Evolutionary conservation across 106 monocot genomes (phyloP).

Genomic region (Triglochin maritima): DNA sequence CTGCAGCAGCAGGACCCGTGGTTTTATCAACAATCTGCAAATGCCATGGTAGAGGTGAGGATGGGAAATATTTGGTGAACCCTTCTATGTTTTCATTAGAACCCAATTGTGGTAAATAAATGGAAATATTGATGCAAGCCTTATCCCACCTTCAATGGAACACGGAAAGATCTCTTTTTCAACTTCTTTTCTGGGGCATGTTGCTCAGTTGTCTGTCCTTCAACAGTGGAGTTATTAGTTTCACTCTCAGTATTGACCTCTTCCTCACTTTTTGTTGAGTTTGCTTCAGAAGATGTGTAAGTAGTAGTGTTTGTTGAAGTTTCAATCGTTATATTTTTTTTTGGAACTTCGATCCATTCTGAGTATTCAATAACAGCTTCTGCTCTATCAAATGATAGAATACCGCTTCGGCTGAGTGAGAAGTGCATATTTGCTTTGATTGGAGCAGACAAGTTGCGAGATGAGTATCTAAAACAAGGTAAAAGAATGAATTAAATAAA

Average conservation of each 20-base stretch:
- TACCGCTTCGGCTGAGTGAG: conserved; percentile 82
- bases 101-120: too few relatives aligned
- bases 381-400: conserved; percentile 86
- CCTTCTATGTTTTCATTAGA: too few relatives aligned
- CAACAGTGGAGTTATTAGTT: conserved; percentile 22
- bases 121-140: too few relatives aligned
- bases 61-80: too few relatives aligned
- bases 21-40: conserved; percentile 69
- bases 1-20: conserved; percentile 36
- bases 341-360: conserved; percentile 97
- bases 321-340: conserved; percentile 56
- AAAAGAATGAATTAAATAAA: conserved; percentile 2
- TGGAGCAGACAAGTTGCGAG: conserved; percentile 81
- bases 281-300: conserved; percentile 28
- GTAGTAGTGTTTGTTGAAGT: conserved; percentile 20
- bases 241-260: conserved; percentile 37
- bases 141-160: conserved; percentile 70
- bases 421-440: conserved; percentile 98
- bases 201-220: conserved; percentile 29
- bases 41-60: background rate
- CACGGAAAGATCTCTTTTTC: conserved; percentile 83
- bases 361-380: conserved; percentile 90
- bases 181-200: conserved; percentile 57
- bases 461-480: conserved; percentile 41
- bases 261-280: conserved; percentile 13